These are phyloP conservation scores for Setaria italica DNA, from an alignment of 202 grass and related monocot species.

Conservation along the genomic window DNA sequence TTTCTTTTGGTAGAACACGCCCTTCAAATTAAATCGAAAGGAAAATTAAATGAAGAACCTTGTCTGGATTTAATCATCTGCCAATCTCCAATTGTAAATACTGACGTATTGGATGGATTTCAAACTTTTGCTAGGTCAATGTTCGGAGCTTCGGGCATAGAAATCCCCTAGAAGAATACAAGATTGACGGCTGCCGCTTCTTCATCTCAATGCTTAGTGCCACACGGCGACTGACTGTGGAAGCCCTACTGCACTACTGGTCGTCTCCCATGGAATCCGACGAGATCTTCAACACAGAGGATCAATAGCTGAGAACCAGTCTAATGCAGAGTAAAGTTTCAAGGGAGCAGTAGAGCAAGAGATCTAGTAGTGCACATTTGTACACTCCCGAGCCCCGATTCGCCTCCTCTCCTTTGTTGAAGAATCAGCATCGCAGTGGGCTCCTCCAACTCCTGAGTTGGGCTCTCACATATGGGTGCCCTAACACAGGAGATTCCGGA, in stretches of 20 bases:
- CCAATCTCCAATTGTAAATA: background rate
- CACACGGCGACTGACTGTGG: conserved; percentile 70
- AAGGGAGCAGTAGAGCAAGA: too few relatives aligned
- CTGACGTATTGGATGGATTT: background rate
- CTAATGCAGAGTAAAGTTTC: background rate
- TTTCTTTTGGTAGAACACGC: background rate
- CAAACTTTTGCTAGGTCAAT: conserved; percentile 65
- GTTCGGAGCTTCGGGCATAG: conserved; percentile 95
- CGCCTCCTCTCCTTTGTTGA: background rate
- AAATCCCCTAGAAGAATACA: conserved; percentile 97
- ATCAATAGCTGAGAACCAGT: conserved; percentile 36
- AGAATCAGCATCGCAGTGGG: conserved; percentile 1
- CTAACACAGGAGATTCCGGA: background rate
- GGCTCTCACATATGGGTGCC: background rate
- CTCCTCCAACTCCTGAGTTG: background rate
- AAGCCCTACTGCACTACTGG: conserved; percentile 87
- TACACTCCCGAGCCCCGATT: too few relatives aligned
- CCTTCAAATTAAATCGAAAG: background rate
- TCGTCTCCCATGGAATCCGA: conserved; percentile 76
- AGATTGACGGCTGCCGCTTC: conserved; percentile 94
- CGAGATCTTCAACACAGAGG: conserved; percentile 63
- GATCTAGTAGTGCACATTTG: background rate
- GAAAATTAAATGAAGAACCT: background rate
- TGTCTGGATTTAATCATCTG: background rate
- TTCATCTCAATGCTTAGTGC: conserved; percentile 96